Base-by-base conservation (phyloP, 352 stramenopile species). In the Globisporangium nagaii region DNA sequence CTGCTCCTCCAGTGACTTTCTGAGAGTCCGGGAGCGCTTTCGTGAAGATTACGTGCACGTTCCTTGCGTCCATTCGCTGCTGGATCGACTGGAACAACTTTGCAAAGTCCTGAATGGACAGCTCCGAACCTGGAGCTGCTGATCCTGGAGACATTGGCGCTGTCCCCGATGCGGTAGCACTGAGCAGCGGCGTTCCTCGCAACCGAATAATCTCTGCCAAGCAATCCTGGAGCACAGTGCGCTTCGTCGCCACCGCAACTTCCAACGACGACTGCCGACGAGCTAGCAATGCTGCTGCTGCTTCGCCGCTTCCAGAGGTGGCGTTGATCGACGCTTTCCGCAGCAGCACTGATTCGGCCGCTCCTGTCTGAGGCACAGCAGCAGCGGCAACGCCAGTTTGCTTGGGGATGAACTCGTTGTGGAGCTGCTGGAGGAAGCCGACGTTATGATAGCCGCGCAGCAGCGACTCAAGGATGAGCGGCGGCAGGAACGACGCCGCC, bases 401-500 rank as follows among this genome's bases (percentile, higher is more conserved):
- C 12, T 39, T 53, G 3, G 34, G 30, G 13, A 54, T 46, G 41
- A 63, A 63, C 25, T 63, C 56, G 24, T 36, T 28, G 19, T 76
- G 65, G 6, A 75, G 13, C 10, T 82, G 65, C 60, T 90, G 80
- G 34, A 88, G 56, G 34, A 83, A 90, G 0, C 80, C 80, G 32
- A 86, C 65, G 37, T 62, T 73, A 56, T 88, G 74, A 40, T 79
- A 84, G 10, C 71, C 71, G 10, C 80, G 71, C 20, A 90, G 52
- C 17, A 90, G 59, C 15, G 80, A 88, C 51, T 88, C 78, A 12
- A 90, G 66, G 9, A 90, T 70, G 20, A 88, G 69, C 9, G 75
- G 68, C 0, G 75, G 76, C 1, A 90, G 36, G 53, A 82, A 86
- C 4, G 78, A 77, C 31, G 68, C 75, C 22, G 77, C 77, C 61